Conservation (phyloP, 306 rosid genomes). For the Prunus fruticosa region DNA sequence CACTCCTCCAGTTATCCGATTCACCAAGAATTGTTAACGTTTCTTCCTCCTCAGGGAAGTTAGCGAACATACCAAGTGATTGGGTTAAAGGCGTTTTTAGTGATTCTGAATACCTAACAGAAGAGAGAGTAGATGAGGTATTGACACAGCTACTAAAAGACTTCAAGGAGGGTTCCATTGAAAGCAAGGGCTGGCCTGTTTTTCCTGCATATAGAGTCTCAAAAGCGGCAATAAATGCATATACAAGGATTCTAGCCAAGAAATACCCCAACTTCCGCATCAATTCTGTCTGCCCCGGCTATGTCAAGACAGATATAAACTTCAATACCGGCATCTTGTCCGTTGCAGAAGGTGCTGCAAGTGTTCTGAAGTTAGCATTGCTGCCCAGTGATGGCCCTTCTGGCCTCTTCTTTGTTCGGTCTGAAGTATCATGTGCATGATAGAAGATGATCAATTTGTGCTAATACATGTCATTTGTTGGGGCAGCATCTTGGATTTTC, state of each 20-base stretch:
- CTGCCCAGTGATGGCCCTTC: slow-evolving; percentile 32
- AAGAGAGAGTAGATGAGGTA: slow-evolving; percentile 31
- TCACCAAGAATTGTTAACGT: slow-evolving; percentile 55
- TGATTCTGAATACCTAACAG: slow-evolving; percentile 36
- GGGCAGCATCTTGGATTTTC: no score
- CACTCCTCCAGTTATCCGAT: slow-evolving; percentile 46
- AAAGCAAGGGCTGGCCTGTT: slow-evolving; percentile 39
- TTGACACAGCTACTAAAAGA: slow-evolving; percentile 32
- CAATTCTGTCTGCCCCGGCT: slow-evolving; percentile 43
- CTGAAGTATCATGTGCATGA: slow-evolving; percentile 30
- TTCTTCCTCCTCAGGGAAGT: slow-evolving; percentile 27
- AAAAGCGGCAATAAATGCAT: slow-evolving; percentile 39
- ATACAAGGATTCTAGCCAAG: slow-evolving; percentile 41
- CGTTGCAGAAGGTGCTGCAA: slow-evolving; percentile 45
- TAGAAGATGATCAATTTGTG: background rate
- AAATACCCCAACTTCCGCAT: slow-evolving; percentile 29
- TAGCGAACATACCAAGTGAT: slow-evolving; percentile 35
- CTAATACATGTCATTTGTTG: no score
- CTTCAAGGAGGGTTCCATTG: slow-evolving; percentile 33
- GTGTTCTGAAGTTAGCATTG: slow-evolving; percentile 37
- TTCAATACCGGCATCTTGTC: slow-evolving; percentile 23
- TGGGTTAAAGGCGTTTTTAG: slow-evolving; percentile 17
- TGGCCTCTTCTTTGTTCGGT: slow-evolving; percentile 32
- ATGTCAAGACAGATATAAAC: slow-evolving; percentile 30
- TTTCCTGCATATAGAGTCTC: slow-evolving; percentile 30